Percentiles rank a stretch among this genome's conserved stretches.
phyloP scores from a whole-genome alignment of 768 basidiomycete genomes.

The Asterophora lycoperdoides region DNA sequence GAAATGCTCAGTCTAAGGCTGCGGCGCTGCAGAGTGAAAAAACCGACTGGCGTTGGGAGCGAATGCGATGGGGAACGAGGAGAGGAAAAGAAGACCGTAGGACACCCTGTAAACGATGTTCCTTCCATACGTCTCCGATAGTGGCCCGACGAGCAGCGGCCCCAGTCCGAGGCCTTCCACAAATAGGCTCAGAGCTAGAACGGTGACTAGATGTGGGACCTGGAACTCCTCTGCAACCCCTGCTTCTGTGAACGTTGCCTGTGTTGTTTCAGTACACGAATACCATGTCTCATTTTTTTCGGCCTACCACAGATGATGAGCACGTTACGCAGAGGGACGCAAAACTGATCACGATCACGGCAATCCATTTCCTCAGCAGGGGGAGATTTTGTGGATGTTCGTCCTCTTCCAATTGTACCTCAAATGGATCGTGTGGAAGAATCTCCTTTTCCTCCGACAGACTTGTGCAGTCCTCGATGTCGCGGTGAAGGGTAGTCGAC shows the following conservation, averaged over 20 bases:
- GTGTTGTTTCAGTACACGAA: background rate
- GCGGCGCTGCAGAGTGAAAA: background rate
- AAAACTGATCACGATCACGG: constrained; percentile 41
- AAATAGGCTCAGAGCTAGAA: constrained; percentile 53
- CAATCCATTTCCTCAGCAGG: constrained; percentile 42
- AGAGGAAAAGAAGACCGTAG: constrained; percentile 55
- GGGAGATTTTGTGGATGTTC: constrained; percentile 42
- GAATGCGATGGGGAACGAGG: constrained; percentile 73
- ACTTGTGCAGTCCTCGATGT: background rate
- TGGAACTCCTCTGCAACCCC: constrained; percentile 49
- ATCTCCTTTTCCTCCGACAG: constrained; percentile 6
- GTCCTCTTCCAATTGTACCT: constrained; percentile 34
- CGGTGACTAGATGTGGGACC: constrained; percentile 42
- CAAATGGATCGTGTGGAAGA: constrained; percentile 15
- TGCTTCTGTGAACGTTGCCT: constrained; percentile 63
- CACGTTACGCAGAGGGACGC: constrained; percentile 50
- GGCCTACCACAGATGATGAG: constrained; percentile 52
- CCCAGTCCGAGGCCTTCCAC: constrained; percentile 57
- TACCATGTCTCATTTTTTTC: background rate
- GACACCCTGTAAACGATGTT: constrained; percentile 60
- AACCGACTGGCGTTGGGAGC: constrained; percentile 57
- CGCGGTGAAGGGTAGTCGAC: constrained; percentile 7
- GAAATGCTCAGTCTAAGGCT: background rate
- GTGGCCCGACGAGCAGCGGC: constrained; percentile 51
- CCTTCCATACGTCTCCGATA: constrained; percentile 59